These are phyloP conservation scores for Entomophthora muscae DNA, from an alignment of 371 early-diverging fungal species.

Conservation along the genomic window DNA sequence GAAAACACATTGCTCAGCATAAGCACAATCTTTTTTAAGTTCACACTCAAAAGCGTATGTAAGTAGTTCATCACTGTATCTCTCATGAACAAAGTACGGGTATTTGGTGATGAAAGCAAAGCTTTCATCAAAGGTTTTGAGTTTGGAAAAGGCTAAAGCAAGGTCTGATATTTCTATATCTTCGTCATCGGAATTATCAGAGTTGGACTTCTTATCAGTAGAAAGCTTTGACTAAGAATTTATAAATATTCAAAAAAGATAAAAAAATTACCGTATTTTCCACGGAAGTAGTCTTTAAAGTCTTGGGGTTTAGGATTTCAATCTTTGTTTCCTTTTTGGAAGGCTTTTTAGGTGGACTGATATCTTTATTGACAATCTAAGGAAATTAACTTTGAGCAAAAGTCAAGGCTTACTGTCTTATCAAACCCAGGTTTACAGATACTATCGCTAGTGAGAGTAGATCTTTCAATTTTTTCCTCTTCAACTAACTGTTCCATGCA, in stretches of 20 bases:
- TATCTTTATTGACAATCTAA: conserved; percentile 7
- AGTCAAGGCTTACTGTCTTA: conserved; percentile 11
- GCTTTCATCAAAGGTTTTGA: conserved; percentile 43
- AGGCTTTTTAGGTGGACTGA: background rate
- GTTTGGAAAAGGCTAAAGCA: conserved; percentile 36
- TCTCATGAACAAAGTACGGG: conserved; percentile 44
- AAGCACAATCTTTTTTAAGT: conserved; percentile 41
- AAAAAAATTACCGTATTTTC: background rate
- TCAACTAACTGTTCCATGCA: conserved; percentile 10
- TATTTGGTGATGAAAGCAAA: conserved; percentile 44
- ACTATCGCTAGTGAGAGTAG: conserved; percentile 12
- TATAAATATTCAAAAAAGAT: background rate
- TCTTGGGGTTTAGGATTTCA: conserved; percentile 11
- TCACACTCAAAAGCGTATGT: conserved; percentile 70
- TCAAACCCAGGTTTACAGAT: conserved; percentile 12
- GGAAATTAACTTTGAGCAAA: background rate
- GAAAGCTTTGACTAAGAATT: background rate
- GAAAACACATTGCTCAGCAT: conserved; percentile 56
- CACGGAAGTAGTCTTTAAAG: background rate
- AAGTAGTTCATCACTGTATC: conserved; percentile 63
- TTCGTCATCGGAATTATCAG: conserved; percentile 28
- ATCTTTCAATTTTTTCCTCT: conserved; percentile 9
- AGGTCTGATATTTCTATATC: conserved; percentile 37
- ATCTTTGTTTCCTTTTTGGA: conserved; percentile 8
- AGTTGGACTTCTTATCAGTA: too few relatives aligned